Base-by-base conservation (phyloP, 345 rosid genomes). In the Dipteronia dyeriana region DNA sequence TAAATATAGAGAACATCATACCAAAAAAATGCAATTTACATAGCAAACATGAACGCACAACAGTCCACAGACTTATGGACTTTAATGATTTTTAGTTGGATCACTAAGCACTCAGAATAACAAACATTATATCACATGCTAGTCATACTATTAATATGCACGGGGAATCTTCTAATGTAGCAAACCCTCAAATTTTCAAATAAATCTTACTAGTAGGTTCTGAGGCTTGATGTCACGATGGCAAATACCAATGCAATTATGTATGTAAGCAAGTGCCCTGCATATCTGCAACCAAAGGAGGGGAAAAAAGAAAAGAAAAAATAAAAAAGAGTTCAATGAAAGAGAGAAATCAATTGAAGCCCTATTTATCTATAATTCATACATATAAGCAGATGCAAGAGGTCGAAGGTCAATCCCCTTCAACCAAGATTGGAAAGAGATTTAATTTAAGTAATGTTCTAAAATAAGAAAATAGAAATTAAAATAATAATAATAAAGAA, bases 211-310 rank as follows among this genome's bases (percentile, higher is more conserved):
- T 49, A 95, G 89, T 75, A 93, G 84, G 83, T 95, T 95, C 74
- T 95, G 99, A 57, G 98, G 99, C 86, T 95, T 95, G 85, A 95
- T 95, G 83, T 95, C 99, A 78, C 98, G 95, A 69, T 95, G 99
- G 84, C 99, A 95, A 72, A 95, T 92, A 66, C 98, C 98, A 79
- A 93, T 91, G 70, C 84, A 89, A 59, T 88, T 87, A 83, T 95
- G 99, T 49, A 95, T 80, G 82, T 93, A 95, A 31, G 95, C 94
- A 81, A 95, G 96, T 39, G 99, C 99, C 80, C 99, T 90, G 81
- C 96, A 95, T 81, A 95, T 95, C 99, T 95, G 92, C 77, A 82
- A 47, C 73, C 79, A 75, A 64, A 67, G 65, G 63, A 71, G 79
- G 63, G 67, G 34, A 31, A 31, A 31, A 29, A 31, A 29, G 4